Percentiles rank a stretch among this genome's conserved stretches.
Evolutionary conservation across 192 early-diverging fungal genomes (phyloP).

Genomic region (Coemansia sp.): DNA sequence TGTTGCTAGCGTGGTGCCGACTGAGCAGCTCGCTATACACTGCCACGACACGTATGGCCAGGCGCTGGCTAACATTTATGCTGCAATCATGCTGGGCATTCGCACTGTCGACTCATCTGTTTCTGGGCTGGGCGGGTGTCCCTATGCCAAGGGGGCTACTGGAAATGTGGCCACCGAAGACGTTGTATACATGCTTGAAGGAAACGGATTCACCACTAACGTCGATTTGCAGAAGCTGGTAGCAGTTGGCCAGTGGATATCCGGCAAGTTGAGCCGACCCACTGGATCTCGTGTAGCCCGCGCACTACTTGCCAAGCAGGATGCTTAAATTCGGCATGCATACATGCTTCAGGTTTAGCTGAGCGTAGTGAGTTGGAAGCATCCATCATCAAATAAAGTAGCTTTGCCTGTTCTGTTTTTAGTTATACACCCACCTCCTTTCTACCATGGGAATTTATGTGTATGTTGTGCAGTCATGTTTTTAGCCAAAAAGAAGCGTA

Average conservation of each 20-base stretch:
- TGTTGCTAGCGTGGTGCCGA: conserved; percentile 67
- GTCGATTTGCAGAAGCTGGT: conserved; percentile 74
- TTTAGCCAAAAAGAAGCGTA: too few species aligned
- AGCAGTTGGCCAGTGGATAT: conserved; percentile 85
- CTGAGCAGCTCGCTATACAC: conserved; percentile 81
- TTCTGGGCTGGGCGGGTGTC: conserved; percentile 93
- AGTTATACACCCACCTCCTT: too few species aligned
- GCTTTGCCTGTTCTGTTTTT: too few species aligned
- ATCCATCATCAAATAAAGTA: too few species aligned
- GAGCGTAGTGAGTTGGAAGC: too few species aligned
- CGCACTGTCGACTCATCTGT: conserved; percentile 93
- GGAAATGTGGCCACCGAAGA: conserved; percentile 98
- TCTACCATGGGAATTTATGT: too few species aligned
- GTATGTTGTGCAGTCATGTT: too few species aligned
- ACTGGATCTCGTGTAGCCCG: conserved; percentile 56
- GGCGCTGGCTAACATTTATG: conserved; percentile 89
- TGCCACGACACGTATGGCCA: conserved; percentile 99
- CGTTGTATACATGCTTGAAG: conserved; percentile 89
- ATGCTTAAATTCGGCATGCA: not conserved
- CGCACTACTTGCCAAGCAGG: conserved; percentile 36
- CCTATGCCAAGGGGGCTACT: conserved; percentile 92
- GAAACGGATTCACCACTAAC: conserved; percentile 79
- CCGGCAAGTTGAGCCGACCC: conserved; percentile 65
- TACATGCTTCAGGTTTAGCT: not conserved
- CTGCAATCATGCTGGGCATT: conserved; percentile 77